Evolutionary conservation across 1,284 basidiomycete genomes (phyloP).

Genomic region (Ceratorhiza oryzae-sativae): DNA sequence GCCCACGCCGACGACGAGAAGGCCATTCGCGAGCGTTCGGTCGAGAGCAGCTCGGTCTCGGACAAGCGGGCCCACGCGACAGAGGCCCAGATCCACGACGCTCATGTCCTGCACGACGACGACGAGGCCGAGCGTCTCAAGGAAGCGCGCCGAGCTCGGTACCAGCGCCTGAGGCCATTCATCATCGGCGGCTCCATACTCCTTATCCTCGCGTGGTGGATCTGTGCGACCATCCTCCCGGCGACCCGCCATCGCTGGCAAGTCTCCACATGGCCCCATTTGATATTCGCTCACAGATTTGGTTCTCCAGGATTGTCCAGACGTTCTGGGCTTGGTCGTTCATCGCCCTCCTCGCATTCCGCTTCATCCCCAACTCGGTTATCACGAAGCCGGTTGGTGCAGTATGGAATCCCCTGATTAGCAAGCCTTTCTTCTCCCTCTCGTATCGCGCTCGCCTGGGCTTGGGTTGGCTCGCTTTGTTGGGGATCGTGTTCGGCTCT

Average conservation of each 20-base stretch:
- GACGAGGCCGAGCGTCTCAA: constrained; percentile 22
- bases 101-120: constrained; percentile 1
- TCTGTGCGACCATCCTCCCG: constrained; percentile 68
- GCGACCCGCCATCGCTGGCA: constrained; percentile 78
- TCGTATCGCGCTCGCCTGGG: constrained; percentile 63
- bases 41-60: constrained; percentile 24
- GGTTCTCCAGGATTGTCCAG: constrained; percentile 68
- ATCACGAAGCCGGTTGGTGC: constrained; percentile 70
- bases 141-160: constrained; percentile 17
- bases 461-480: constrained; percentile 75
- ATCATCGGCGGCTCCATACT: constrained; percentile 62
- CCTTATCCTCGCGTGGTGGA: constrained; percentile 82
- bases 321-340: constrained; percentile 83
- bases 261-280: constrained; percentile 41
- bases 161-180: constrained; percentile 52
- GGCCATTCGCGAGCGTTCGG: constrained; percentile 6
- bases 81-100: neutral
- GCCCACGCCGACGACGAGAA: constrained; percentile 20
- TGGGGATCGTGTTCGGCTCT: constrained; percentile 79
- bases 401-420: constrained; percentile 69
- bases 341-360: constrained; percentile 76
- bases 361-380: constrained; percentile 73
- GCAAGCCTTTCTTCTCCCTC: constrained; percentile 73
- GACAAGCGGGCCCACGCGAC: constrained; percentile 8
- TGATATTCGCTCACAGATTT: neutral